Percentiles rank a stretch among this genome's conserved stretches.
Evolutionary conservation across 2,329 filamentous ascomycete genomes (phyloP).

Genomic region (Aspergillus pseudoviridinutans): DNA sequence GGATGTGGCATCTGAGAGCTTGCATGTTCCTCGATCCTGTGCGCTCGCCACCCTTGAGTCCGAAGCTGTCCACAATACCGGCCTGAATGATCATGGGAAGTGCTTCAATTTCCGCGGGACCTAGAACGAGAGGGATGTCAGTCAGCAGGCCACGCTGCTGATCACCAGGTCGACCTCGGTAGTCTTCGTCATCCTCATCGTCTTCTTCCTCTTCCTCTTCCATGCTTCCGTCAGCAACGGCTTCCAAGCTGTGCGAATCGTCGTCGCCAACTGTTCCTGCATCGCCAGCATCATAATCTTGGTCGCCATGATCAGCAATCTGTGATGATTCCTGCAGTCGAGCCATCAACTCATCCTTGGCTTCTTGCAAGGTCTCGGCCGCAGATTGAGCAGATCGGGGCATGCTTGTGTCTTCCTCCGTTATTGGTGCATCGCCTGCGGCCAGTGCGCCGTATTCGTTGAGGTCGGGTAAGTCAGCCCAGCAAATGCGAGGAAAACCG

Average conservation of each 20-base stretch:
- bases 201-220: slow-evolving; percentile 53
- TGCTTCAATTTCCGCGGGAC: slow-evolving; percentile 92
- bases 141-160: slow-evolving; percentile 74
- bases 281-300: slow-evolving; percentile 40
- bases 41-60: slow-evolving; percentile 60
- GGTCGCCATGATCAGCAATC: slow-evolving; percentile 37
- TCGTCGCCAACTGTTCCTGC: slow-evolving; percentile 41
- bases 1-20: slow-evolving; percentile 81
- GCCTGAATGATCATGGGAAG: slow-evolving; percentile 97
- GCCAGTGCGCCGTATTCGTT: slow-evolving; percentile 38
- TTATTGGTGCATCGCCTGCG: slow-evolving; percentile 36
- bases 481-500: slow-evolving; percentile 39
- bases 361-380: slow-evolving; percentile 48
- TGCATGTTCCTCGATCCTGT: slow-evolving; percentile 71
- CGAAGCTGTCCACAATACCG: slow-evolving; percentile 80
- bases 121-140: slow-evolving; percentile 89
- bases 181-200: slow-evolving; percentile 51
- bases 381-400: slow-evolving; percentile 46
- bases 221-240: slow-evolving; percentile 41
- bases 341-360: slow-evolving; percentile 50
- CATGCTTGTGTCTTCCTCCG: slow-evolving; percentile 45
- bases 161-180: slow-evolving; percentile 48
- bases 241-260: slow-evolving; percentile 40
- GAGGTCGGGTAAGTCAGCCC: slow-evolving; percentile 43
- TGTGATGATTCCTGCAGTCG: slow-evolving; percentile 45